Evolutionary conservation across 1,284 basidiomycete genomes (phyloP).

Genomic region (Trichosporon sp.): DNA sequence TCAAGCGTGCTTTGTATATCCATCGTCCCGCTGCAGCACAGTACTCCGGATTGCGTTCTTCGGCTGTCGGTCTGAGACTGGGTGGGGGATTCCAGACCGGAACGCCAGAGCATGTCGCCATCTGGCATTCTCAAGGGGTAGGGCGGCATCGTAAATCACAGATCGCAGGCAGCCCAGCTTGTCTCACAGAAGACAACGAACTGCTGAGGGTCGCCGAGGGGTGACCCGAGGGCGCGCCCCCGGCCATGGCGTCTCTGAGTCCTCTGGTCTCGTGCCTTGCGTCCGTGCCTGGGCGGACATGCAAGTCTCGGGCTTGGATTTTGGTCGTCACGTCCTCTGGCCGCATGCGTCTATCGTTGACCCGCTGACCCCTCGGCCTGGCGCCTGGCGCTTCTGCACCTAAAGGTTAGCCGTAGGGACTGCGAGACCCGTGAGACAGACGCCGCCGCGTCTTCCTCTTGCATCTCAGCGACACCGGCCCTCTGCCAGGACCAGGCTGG

Average conservation of each 20-base stretch:
- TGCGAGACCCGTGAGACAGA: constrained; percentile 5
- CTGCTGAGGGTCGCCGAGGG: neutral
- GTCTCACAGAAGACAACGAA: neutral
- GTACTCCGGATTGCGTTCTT: neutral
- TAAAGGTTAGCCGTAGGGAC: constrained; percentile 3
- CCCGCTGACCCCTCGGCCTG: constrained; percentile 7
- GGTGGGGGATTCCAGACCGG: constrained; percentile 9
- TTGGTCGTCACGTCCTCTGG: neutral
- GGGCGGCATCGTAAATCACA: neutral
- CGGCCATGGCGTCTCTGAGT: constrained; percentile 1
- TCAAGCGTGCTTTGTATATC: neutral
- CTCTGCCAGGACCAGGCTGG: neutral
- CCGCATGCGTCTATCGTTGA: neutral
- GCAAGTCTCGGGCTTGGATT: constrained; percentile 9
- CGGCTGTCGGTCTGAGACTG: neutral
- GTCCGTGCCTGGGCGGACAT: constrained; percentile 1
- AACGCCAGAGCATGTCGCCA: constrained; percentile 13
- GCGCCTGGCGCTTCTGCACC: constrained; percentile 1
- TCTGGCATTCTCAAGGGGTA: neutral
- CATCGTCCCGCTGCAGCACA: neutral
- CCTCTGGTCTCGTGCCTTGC: neutral
- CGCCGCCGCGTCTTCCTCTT: constrained; percentile 10
- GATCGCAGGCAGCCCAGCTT: neutral
- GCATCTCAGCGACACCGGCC: neutral
- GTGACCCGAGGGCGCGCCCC: constrained; percentile 3